A percentile compares a stretch with the other conserved stretches of the same genome.
Conservation (phyloP, 768 basidiomycete genomes). For the Clavaria fumosa region DNA sequence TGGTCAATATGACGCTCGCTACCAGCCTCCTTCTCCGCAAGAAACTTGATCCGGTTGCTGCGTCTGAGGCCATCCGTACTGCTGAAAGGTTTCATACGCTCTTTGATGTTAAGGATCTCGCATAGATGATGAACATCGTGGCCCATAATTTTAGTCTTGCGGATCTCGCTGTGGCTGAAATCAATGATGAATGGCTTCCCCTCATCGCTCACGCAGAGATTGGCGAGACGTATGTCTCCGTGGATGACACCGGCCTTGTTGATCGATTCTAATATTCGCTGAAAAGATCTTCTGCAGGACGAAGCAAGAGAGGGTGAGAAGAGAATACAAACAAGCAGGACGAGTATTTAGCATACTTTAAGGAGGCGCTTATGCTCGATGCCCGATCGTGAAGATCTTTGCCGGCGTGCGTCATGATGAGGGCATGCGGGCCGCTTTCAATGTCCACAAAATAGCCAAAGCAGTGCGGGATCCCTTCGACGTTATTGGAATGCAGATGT, state of each 20-base stretch:
- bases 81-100: neutral
- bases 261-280: neutral
- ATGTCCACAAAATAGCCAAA: constrained; percentile 10
- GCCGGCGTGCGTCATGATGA: constrained; percentile 1
- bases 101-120: neutral
- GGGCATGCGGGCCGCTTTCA: constrained; percentile 3
- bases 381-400: neutral
- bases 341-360: neutral
- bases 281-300: no score
- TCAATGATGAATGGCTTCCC: neutral
- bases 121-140: neutral
- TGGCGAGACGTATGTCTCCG: neutral
- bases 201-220: neutral
- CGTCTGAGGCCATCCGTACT: neutral
- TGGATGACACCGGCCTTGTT: neutral
- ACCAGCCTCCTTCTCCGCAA: neutral
- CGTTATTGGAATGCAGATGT: constrained; percentile 4
- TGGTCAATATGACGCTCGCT: no score
- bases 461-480: constrained; percentile 8
- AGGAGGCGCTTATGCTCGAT: neutral
- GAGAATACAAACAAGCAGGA: neutral
- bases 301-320: no score
- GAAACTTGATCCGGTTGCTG: neutral
- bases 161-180: neutral
- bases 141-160: neutral